Conservation (phyloP, 345 rosid species). For the Lepidium sativum region DNA sequence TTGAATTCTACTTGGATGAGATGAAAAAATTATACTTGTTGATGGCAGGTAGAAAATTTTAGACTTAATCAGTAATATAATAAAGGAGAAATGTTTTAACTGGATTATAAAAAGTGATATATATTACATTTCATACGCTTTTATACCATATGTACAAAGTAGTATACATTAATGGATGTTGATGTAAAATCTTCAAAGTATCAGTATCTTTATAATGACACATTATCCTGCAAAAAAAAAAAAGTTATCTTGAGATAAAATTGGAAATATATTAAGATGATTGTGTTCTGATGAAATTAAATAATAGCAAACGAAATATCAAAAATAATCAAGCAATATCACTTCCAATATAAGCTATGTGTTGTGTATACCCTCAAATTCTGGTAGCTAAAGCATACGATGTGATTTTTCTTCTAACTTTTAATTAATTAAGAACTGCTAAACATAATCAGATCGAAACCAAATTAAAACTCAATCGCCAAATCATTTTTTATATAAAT, state of each 20-base stretch:
- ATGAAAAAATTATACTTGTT: too few relatives aligned
- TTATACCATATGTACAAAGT: too few relatives aligned
- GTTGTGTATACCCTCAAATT: not conserved
- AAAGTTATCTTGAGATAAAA: not conserved
- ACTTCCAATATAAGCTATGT: not conserved
- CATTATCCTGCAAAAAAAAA: too few relatives aligned
- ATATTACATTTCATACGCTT: too few relatives aligned
- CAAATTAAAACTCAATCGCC: not conserved
- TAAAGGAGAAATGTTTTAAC: too few relatives aligned
- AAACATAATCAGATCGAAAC: slow-evolving; percentile 5
- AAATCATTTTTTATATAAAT: not conserved
- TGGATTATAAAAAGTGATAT: too few relatives aligned
- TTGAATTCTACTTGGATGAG: too few relatives aligned
- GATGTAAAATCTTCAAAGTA: too few relatives aligned
- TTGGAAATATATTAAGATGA: not conserved
- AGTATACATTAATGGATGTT: too few relatives aligned
- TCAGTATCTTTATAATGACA: too few relatives aligned
- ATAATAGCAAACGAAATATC: not conserved
- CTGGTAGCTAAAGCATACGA: slow-evolving; percentile 2
- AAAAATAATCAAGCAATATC: not conserved
- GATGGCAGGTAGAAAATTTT: too few relatives aligned
- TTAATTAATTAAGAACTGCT: slow-evolving; percentile 3
- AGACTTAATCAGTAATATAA: too few relatives aligned
- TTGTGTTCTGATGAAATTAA: not conserved
- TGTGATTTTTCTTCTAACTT: not conserved